These are phyloP conservation scores for Boletus vermiculosoides DNA, from an alignment of 768 basidiomycete genomes.

Conservation along the genomic window DNA sequence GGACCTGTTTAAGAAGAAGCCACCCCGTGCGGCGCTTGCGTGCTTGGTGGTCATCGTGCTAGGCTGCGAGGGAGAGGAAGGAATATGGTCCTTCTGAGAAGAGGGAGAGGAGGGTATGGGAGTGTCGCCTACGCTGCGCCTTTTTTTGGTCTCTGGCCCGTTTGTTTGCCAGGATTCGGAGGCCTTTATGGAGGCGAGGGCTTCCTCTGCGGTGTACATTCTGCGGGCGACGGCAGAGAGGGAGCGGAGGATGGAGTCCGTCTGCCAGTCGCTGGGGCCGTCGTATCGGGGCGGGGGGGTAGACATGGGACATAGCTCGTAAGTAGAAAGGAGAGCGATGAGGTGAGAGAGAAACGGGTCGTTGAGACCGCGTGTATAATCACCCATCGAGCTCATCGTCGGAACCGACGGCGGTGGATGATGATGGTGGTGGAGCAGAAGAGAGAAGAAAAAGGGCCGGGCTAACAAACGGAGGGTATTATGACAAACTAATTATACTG, in stretches of 20 bases:
- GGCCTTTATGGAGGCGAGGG: slow-evolving; percentile 40
- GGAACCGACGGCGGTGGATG: slow-evolving; percentile 8
- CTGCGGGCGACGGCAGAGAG: slow-evolving; percentile 50
- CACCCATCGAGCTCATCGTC: slow-evolving; percentile 37
- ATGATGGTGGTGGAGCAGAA: slow-evolving; percentile 4
- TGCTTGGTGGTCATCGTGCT: slow-evolving; percentile 21
- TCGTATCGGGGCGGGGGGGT: slow-evolving; percentile 54
- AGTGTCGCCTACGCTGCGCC: slow-evolving; percentile 40
- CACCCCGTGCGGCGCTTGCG: slow-evolving; percentile 5
- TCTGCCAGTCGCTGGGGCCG: slow-evolving; percentile 58
- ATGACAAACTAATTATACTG: not conserved
- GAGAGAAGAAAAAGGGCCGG: not conserved
- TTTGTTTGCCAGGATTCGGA: slow-evolving; percentile 32
- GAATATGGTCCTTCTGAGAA: slow-evolving; percentile 28
- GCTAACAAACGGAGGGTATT: not conserved
- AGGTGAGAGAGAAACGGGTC: slow-evolving; percentile 53
- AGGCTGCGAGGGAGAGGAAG: slow-evolving; percentile 25
- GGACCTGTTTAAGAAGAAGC: slow-evolving; percentile 27
- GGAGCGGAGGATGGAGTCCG: slow-evolving; percentile 53
- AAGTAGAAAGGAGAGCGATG: slow-evolving; percentile 55
- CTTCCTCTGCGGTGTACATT: slow-evolving; percentile 56
- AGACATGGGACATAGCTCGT: slow-evolving; percentile 52
- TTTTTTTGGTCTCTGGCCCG: slow-evolving; percentile 46
- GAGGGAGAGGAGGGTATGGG: slow-evolving; percentile 31
- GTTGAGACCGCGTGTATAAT: slow-evolving; percentile 18